These are phyloP conservation scores for Sugiyamaella novakii DNA, from an alignment of 1,139 yeast genomes.

Conservation along the genomic window DNA sequence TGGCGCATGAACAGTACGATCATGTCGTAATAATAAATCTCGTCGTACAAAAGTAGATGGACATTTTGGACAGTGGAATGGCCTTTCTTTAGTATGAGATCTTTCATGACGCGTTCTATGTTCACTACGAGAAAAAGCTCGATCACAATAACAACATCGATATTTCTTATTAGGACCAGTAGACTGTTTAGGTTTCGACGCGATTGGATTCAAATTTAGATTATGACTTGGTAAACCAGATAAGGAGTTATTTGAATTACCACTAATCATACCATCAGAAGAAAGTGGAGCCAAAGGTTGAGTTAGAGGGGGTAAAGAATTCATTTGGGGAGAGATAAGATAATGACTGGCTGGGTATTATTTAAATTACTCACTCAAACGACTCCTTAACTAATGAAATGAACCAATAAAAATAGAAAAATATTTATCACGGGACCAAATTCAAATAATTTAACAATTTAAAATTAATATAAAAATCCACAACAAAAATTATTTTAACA, in stretches of 20 bases:
- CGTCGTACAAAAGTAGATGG: constrained; percentile 74
- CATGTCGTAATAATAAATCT: constrained; percentile 73
- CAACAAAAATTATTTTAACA: too few species aligned
- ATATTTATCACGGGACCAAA: too few species aligned
- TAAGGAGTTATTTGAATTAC: too few species aligned
- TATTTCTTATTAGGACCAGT: constrained; percentile 47
- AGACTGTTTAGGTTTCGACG: not conserved
- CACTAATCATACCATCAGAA: too few species aligned
- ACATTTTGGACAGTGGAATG: constrained; percentile 73
- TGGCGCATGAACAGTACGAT: constrained; percentile 70
- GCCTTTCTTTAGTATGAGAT: constrained; percentile 81
- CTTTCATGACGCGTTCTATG: constrained; percentile 83
- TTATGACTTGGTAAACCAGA: too few species aligned
- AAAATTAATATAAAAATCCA: too few species aligned
- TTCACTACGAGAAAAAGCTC: constrained; percentile 79
- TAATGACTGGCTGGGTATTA: too few species aligned
- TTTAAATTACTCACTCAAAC: too few species aligned
- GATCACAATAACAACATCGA: constrained; percentile 77
- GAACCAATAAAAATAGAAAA: too few species aligned
- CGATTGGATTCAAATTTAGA: not conserved
- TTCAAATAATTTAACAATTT: too few species aligned
- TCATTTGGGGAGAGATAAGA: too few species aligned
- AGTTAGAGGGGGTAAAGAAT: not conserved
- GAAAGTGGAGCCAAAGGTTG: constrained; percentile 5
- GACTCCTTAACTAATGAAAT: too few species aligned